phyloP scores from a whole-genome alignment of 495 filamentous ascomycete species.

The Apodospora peruviana region DNA sequence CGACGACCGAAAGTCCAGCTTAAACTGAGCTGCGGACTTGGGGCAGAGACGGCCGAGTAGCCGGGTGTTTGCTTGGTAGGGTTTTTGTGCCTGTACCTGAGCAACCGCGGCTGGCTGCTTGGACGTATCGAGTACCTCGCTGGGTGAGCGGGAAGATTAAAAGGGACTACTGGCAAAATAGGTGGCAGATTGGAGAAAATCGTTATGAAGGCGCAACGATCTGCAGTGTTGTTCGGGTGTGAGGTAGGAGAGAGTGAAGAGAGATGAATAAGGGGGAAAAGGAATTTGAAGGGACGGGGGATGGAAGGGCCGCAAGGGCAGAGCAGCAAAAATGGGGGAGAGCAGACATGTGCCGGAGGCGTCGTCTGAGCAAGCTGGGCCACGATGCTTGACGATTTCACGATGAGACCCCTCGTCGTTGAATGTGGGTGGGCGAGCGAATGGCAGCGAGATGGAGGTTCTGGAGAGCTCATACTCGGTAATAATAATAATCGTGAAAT shows the following conservation, averaged over 20 bases:
- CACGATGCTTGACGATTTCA: conserved; percentile 8
- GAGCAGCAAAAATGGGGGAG: not conserved
- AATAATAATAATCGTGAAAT: not conserved
- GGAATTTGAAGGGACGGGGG: conserved; percentile 1
- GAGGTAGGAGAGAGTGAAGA: conserved; percentile 3
- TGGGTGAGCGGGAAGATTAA: not conserved
- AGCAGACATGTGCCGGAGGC: conserved; percentile 10
- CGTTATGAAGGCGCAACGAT: too few relatives aligned
- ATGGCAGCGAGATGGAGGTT: not conserved
- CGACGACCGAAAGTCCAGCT: conserved; percentile 6
- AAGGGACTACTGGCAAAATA: not conserved
- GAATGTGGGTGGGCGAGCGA: not conserved
- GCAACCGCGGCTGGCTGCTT: not conserved
- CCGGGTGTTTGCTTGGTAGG: not conserved
- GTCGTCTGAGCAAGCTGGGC: conserved; percentile 4
- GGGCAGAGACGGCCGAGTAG: not conserved
- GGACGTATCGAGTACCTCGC: not conserved
- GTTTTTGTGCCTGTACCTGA: not conserved
- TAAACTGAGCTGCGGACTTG: not conserved
- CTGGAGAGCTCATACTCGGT: not conserved
- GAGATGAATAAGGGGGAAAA: conserved; percentile 10
- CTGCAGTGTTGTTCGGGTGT: not conserved
- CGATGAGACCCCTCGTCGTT: not conserved
- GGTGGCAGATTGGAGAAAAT: not conserved
- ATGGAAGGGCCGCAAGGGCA: not conserved